These are phyloP conservation scores for Begonia fuchsioides DNA, from an alignment of 306 rosid genomes.

Conservation along the genomic window DNA sequence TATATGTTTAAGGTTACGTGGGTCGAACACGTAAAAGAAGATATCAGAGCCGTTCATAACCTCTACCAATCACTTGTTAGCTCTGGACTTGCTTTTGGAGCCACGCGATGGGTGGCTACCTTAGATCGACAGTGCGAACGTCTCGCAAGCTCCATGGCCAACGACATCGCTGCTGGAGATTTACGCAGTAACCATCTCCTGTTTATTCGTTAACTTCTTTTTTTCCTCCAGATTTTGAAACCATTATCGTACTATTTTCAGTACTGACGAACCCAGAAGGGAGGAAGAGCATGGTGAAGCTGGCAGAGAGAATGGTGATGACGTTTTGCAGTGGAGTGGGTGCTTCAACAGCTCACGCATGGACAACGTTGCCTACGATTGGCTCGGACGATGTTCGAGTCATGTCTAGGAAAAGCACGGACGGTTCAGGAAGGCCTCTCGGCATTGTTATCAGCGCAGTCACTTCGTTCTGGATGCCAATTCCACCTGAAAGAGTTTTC, in stretches of 20 bases:
- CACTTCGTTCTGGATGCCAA: conserved; percentile 94
- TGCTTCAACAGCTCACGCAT: conserved; percentile 90
- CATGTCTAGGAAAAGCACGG: conserved; percentile 85
- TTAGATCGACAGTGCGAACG: conserved; percentile 89
- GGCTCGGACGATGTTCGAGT: conserved; percentile 94
- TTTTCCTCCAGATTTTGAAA: too few species aligned
- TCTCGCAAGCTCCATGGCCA: conserved; percentile 87
- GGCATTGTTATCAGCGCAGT: conserved; percentile 94
- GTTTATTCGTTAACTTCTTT: too few species aligned
- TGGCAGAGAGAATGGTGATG: conserved; percentile 94
- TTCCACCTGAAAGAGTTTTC: conserved; percentile 66
- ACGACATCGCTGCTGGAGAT: conserved; percentile 63
- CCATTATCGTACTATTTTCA: neutral
- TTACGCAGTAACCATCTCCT: conserved; percentile 45
- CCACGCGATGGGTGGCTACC: conserved; percentile 88
- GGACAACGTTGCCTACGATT: conserved; percentile 82
- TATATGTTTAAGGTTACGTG: conserved; percentile 49
- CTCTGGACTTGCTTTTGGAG: conserved; percentile 85
- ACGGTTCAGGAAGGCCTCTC: conserved; percentile 89
- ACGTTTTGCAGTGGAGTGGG: conserved; percentile 96
- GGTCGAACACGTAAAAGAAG: conserved; percentile 90
- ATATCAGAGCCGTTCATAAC: conserved; percentile 79
- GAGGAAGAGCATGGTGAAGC: conserved; percentile 90
- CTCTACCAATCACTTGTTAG: conserved; percentile 75
- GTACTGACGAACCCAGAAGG: conserved; percentile 91